phyloP scores from a whole-genome alignment of 192 early-diverging fungal species.

The Backusella mclennaniae region DNA sequence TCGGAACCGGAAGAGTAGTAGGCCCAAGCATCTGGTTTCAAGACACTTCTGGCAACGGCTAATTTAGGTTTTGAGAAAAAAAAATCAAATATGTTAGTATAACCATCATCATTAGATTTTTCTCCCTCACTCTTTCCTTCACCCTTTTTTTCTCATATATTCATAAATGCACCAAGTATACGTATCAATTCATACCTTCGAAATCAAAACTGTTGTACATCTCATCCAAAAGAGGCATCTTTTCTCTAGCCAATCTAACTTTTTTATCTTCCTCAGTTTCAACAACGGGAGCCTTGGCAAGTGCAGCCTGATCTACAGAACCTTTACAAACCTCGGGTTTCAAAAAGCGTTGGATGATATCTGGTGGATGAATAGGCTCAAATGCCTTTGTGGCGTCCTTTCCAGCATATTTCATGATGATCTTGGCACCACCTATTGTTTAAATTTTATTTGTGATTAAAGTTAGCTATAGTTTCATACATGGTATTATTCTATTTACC shows the following conservation, averaged over 20 bases:
- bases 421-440: slow-evolving; percentile 38
- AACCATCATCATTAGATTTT: background rate
- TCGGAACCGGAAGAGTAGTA: slow-evolving; percentile 83
- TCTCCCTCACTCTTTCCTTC: too few species aligned
- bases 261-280: slow-evolving; percentile 41
- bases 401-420: slow-evolving; percentile 68
- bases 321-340: slow-evolving; percentile 54
- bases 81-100: too few species aligned
- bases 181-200: slow-evolving; percentile 39
- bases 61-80: background rate
- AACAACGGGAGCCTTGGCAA: slow-evolving; percentile 20
- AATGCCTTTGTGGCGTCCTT: slow-evolving; percentile 68
- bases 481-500: slow-evolving; percentile 22
- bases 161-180: background rate
- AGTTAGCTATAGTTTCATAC: background rate
- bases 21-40: slow-evolving; percentile 72
- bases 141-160: background rate
- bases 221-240: slow-evolving; percentile 51
- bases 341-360: slow-evolving; percentile 58
- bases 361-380: slow-evolving; percentile 61
- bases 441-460: background rate
- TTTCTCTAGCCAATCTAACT: slow-evolving; percentile 25
- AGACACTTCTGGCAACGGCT: slow-evolving; percentile 52
- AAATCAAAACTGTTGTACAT: slow-evolving; percentile 76
- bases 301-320: slow-evolving; percentile 41